phyloP scores from a whole-genome alignment of 495 filamentous ascomycete species.

The Letharia lupina region DNA sequence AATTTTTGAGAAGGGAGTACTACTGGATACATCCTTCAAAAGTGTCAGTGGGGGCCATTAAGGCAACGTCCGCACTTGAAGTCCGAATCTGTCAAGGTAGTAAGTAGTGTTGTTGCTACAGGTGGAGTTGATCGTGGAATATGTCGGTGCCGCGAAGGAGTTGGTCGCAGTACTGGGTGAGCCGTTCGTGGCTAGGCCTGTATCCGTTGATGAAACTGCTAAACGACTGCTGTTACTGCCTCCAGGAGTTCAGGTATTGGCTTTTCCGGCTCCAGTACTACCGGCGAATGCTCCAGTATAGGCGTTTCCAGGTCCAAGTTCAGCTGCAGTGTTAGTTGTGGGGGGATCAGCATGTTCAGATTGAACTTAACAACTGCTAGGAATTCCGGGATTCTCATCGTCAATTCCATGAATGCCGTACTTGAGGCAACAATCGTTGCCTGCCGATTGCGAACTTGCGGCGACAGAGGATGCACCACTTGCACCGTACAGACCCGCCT shows the following conservation, averaged over 20 bases:
- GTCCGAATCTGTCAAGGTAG: constrained; percentile 11
- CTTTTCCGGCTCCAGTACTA: too few relatives aligned
- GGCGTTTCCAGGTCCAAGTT: too few relatives aligned
- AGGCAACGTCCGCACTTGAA: neutral
- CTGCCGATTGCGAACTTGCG: too few relatives aligned
- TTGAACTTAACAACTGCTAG: too few relatives aligned
- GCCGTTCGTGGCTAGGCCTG: neutral
- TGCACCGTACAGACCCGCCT: too few relatives aligned
- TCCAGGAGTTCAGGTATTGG: neutral
- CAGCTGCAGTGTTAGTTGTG: too few relatives aligned
- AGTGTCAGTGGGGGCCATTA: constrained; percentile 15
- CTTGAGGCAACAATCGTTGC: too few relatives aligned
- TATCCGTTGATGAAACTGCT: neutral
- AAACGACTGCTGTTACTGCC: neutral
- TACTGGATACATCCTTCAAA: constrained; percentile 14
- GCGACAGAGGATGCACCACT: too few relatives aligned
- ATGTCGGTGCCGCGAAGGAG: neutral
- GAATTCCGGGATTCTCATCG: too few relatives aligned
- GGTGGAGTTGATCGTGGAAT: neutral
- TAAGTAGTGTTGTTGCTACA: neutral
- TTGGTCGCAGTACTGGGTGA: neutral
- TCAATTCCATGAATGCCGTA: too few relatives aligned
- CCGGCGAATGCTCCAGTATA: too few relatives aligned
- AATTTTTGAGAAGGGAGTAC: constrained; percentile 14
- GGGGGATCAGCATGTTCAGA: too few relatives aligned